Percentiles rank a stretch among this genome's conserved stretches.
phyloP scores from a whole-genome alignment of 257 asterid species.

The Fraxinus quadrangulata region DNA sequence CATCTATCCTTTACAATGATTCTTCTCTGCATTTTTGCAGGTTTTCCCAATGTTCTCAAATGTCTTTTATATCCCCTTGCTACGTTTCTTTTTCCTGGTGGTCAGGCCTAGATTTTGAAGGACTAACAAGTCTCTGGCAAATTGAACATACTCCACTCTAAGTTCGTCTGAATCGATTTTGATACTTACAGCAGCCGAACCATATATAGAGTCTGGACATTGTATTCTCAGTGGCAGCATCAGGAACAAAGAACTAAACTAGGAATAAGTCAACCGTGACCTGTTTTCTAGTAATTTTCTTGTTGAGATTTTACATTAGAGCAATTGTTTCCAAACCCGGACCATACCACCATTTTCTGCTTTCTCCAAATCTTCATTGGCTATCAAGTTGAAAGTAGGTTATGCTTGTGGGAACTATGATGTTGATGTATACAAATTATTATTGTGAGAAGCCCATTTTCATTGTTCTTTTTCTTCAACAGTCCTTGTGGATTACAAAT shows the following conservation, averaged over 20 bases:
- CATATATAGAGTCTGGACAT: not conserved
- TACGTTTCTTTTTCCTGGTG: not conserved
- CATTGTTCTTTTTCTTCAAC: not conserved
- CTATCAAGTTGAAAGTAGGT: not conserved
- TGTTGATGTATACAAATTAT: not conserved
- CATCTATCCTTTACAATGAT: not conserved
- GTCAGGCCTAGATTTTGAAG: not conserved
- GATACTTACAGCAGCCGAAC: not conserved
- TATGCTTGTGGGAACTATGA: not conserved
- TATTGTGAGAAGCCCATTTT: not conserved
- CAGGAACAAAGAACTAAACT: not conserved
- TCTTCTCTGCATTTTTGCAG: not conserved
- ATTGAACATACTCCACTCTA: not conserved
- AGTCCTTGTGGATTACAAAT: not conserved
- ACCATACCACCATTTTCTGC: not conserved
- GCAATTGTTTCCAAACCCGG: not conserved
- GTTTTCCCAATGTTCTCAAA: not conserved
- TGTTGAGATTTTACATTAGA: not conserved
- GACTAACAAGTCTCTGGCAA: not conserved
- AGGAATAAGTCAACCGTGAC: not conserved
- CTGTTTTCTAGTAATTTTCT: not conserved
- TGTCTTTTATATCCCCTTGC: not conserved
- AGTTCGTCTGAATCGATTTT: not conserved
- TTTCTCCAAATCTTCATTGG: not conserved
- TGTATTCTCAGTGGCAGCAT: not conserved